These are phyloP conservation scores for Apophysomyces elegans DNA, from an alignment of 371 early-diverging fungal genomes.

Conservation along the genomic window DNA sequence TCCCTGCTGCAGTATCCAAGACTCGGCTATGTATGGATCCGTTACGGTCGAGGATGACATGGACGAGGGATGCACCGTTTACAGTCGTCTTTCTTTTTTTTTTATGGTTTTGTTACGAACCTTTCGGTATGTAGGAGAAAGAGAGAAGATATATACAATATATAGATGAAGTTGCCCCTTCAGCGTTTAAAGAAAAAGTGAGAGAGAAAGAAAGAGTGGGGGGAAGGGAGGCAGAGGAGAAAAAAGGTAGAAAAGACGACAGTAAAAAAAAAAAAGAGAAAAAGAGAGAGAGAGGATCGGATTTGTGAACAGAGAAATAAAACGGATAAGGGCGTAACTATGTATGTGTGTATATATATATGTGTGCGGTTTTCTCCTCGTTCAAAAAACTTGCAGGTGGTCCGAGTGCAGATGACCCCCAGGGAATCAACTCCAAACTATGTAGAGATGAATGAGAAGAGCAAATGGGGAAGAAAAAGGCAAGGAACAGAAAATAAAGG, in stretches of 20 bases:
- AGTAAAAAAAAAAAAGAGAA: background rate
- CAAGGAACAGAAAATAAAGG: background rate
- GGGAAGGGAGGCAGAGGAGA: too few species aligned
- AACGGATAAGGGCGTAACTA: slow-evolving; percentile 1
- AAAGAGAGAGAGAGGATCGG: background rate
- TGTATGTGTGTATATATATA: too few species aligned
- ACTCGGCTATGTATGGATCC: slow-evolving; percentile 43
- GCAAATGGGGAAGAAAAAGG: background rate
- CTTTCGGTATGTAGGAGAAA: background rate
- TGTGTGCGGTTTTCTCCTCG: background rate
- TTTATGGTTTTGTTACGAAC: background rate
- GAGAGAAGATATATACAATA: background rate
- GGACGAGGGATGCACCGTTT: slow-evolving; percentile 5
- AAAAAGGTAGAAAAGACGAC: background rate
- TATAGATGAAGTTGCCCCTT: background rate
- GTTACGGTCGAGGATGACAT: slow-evolving; percentile 54
- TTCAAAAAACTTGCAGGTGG: slow-evolving; percentile 8
- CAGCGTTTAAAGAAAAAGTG: background rate
- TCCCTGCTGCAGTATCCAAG: slow-evolving; percentile 48
- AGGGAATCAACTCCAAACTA: background rate
- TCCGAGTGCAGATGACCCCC: slow-evolving; percentile 12
- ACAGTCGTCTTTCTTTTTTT: background rate
- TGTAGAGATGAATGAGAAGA: slow-evolving; percentile 8
- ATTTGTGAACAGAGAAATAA: slow-evolving; percentile 3
- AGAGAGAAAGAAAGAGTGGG: background rate